phyloP scores from a whole-genome alignment of 805 yeast species.

The Sugiyamaella qingdaonensis region DNA sequence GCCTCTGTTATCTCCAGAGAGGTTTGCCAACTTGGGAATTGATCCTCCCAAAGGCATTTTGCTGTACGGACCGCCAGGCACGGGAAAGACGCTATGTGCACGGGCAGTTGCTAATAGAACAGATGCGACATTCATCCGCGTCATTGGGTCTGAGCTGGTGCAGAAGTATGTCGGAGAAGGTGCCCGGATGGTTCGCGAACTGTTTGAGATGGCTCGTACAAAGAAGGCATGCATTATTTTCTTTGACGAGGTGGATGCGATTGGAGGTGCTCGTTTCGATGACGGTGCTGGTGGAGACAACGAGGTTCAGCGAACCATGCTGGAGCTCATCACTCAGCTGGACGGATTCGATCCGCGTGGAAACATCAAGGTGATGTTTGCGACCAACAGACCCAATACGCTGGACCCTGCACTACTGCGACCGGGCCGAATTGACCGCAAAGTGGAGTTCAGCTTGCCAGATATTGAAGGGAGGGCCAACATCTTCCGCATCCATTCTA shows the following conservation, averaged over 20 bases:
- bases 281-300: slow-evolving; percentile 99
- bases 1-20: slow-evolving; percentile 90
- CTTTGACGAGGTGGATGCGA: slow-evolving; percentile 98
- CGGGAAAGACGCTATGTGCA: slow-evolving; percentile 97
- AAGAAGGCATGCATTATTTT: slow-evolving; percentile 97
- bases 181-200: slow-evolving; percentile 98
- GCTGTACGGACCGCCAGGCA: slow-evolving; percentile 97
- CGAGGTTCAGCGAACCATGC: slow-evolving; percentile 98
- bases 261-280: slow-evolving; percentile 99
- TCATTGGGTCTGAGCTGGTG: slow-evolving; percentile 96
- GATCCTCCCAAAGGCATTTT: slow-evolving; percentile 99
- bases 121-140: slow-evolving; percentile 97
- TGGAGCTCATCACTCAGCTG: slow-evolving; percentile 93
- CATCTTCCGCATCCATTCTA: slow-evolving; percentile 94
- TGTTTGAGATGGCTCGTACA: slow-evolving; percentile 98
- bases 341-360: slow-evolving; percentile 99
- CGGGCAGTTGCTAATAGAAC: slow-evolving; percentile 99
- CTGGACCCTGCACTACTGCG: slow-evolving; percentile 95
- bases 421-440: slow-evolving; percentile 98
- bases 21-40: slow-evolving; percentile 94
- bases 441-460: slow-evolving; percentile 94
- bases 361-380: slow-evolving; percentile 98
- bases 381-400: slow-evolving; percentile 97
- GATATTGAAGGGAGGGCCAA: slow-evolving; percentile 98
- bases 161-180: slow-evolving; percentile 99